Evolutionary conservation across 2,329 filamentous ascomycete genomes (phyloP).

Genomic region (Nothophoma quercina): DNA sequence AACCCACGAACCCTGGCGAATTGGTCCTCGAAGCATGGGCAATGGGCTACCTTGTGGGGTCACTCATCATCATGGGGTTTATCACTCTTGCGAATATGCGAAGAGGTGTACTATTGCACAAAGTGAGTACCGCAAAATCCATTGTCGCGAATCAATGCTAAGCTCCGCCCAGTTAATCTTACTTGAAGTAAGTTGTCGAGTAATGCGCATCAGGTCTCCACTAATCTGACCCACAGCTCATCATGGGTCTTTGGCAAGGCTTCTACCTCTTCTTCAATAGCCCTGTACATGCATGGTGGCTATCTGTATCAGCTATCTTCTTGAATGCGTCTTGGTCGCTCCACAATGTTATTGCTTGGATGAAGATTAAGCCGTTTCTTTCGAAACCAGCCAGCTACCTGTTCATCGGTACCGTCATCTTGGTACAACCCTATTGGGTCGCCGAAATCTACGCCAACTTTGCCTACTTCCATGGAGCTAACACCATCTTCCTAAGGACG

Average conservation of each 20-base stretch:
- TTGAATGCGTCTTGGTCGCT: slow-evolving; percentile 70
- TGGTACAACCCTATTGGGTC: slow-evolving; percentile 70
- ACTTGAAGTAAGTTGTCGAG: slow-evolving; percentile 50
- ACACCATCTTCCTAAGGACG: slow-evolving; percentile 61
- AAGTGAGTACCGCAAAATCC: slow-evolving; percentile 36
- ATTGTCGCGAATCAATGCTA: slow-evolving; percentile 15
- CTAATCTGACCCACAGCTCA: slow-evolving; percentile 50
- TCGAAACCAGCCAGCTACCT: slow-evolving; percentile 58
- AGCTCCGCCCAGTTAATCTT: slow-evolving; percentile 53
- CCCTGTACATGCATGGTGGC: slow-evolving; percentile 69
- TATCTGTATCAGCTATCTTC: slow-evolving; percentile 66
- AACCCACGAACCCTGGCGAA: slow-evolving; percentile 41
- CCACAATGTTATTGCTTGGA: slow-evolving; percentile 73
- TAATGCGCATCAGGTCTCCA: slow-evolving; percentile 1
- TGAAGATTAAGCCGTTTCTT: slow-evolving; percentile 70
- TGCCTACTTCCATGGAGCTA: slow-evolving; percentile 66
- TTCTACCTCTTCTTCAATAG: slow-evolving; percentile 66
- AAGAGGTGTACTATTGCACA: slow-evolving; percentile 56
- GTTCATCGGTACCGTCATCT: slow-evolving; percentile 66
- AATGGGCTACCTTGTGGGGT: slow-evolving; percentile 51
- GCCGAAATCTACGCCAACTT: slow-evolving; percentile 72
- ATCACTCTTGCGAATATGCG: slow-evolving; percentile 60
- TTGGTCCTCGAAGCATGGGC: slow-evolving; percentile 52
- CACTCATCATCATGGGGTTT: slow-evolving; percentile 57
- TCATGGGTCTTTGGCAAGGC: slow-evolving; percentile 65